A percentile compares a stretch with the other conserved stretches of the same genome.
These are phyloP conservation scores for Acanthamoeba royreba DNA, from an alignment of 208 protist genomes.

Conservation along the genomic window DNA sequence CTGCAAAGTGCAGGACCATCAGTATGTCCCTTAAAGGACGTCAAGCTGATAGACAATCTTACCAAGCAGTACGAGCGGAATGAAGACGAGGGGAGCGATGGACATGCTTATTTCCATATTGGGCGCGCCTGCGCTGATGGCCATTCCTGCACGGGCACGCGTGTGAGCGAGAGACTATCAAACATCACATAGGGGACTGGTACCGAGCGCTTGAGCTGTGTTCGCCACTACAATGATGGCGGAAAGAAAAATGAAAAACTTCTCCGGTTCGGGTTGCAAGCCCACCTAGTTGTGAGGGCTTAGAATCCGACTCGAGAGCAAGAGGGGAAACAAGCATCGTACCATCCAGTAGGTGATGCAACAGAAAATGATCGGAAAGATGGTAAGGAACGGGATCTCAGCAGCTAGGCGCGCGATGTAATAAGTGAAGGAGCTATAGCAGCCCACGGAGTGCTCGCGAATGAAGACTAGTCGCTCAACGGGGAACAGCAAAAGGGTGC, in stretches of 20 bases:
- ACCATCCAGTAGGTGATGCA: conserved; percentile 2
- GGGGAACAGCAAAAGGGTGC: neutral
- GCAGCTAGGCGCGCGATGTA: neutral
- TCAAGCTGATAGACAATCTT: neutral
- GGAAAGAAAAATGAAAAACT: neutral
- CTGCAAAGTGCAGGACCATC: no score
- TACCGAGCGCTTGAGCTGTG: neutral
- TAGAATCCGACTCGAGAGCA: no score
- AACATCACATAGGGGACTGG: no score
- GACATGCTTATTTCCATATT: neutral
- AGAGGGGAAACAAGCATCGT: neutral
- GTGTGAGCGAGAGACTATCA: no score
- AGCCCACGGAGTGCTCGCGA: neutral
- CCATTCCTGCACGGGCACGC: no score
- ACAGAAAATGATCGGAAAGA: neutral
- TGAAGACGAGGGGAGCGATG: neutral
- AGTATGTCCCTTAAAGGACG: no score
- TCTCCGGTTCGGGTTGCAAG: neutral
- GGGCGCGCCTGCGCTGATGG: neutral
- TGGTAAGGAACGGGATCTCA: neutral
- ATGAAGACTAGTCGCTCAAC: neutral
- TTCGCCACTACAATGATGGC: neutral
- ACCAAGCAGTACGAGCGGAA: neutral
- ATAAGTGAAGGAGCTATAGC: neutral
- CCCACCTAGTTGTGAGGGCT: neutral